A percentile compares a stretch with the other conserved stretches of the same genome.
These are phyloP conservation scores for Penstemon davidsonii DNA, from an alignment of 257 asterid species.

Conservation along the genomic window DNA sequence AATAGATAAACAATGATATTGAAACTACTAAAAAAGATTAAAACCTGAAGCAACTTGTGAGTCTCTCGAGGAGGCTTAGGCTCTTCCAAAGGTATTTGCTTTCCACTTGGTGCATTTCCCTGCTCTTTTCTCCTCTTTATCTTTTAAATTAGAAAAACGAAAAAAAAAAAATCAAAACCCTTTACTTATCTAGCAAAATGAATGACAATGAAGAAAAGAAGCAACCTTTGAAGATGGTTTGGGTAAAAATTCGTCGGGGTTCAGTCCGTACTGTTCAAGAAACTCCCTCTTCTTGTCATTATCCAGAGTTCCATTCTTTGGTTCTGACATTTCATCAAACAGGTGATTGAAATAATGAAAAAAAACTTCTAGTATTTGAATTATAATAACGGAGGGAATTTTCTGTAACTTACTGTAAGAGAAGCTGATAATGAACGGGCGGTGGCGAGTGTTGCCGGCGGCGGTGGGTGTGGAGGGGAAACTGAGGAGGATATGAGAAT, in stretches of 20 bases:
- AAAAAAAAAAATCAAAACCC: slow-evolving; percentile 12
- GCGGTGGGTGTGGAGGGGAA: slow-evolving; percentile 33
- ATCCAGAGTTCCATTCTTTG: slow-evolving; percentile 42
- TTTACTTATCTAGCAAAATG: not conserved
- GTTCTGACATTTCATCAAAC: slow-evolving; percentile 42
- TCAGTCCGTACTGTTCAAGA: slow-evolving; percentile 71
- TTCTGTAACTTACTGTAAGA: slow-evolving; percentile 57
- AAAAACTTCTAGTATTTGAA: not conserved
- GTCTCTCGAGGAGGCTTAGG: slow-evolving; percentile 72
- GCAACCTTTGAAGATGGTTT: slow-evolving; percentile 69
- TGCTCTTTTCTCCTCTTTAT: slow-evolving; percentile 56
- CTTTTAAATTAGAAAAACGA: slow-evolving; percentile 31
- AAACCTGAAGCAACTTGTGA: slow-evolving; percentile 95
- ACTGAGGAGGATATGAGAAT: slow-evolving; percentile 26
- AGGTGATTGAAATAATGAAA: not conserved
- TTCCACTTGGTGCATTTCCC: slow-evolving; percentile 37
- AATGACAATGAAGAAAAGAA: slow-evolving; percentile 1
- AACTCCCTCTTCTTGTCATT: slow-evolving; percentile 60
- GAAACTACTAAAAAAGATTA: slow-evolving; percentile 14
- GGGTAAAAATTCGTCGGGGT: slow-evolving; percentile 70
- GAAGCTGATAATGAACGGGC: slow-evolving; percentile 41
- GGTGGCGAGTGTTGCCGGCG: slow-evolving; percentile 33
- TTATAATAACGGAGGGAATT: not conserved
- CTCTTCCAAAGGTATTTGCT: slow-evolving; percentile 45
- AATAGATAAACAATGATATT: not conserved